phyloP scores from a whole-genome alignment of 495 filamentous ascomycete species.

The Oleoguttula mirabilis region DNA sequence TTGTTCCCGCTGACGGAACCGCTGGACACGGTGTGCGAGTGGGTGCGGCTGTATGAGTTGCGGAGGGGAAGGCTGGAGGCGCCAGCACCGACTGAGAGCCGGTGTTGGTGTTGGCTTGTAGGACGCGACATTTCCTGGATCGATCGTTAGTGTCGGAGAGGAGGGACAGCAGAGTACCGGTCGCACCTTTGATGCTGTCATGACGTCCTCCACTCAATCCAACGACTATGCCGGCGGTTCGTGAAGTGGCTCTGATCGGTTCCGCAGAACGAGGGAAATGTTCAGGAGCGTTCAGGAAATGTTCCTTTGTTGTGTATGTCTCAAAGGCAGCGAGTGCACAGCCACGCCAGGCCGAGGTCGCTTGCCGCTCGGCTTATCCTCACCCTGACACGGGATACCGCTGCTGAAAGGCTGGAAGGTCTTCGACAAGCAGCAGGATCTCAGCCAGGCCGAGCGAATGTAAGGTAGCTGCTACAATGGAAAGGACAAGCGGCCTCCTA shows the following conservation, averaged over 20 bases:
- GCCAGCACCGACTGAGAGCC: slow-evolving; percentile 28
- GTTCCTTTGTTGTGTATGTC: slow-evolving; percentile 4
- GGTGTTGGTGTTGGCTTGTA: slow-evolving; percentile 34
- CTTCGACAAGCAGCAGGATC: too few relatives aligned
- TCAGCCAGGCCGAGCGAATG: too few relatives aligned
- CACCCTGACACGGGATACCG: too few relatives aligned
- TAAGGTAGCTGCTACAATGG: too few relatives aligned
- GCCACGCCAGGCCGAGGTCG: slow-evolving; percentile 5
- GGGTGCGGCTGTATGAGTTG: slow-evolving; percentile 55
- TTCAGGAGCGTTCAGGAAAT: too few relatives aligned
- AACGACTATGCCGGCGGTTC: not conserved
- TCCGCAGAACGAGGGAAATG: too few relatives aligned
- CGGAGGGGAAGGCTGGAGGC: slow-evolving; percentile 26
- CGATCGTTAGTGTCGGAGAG: not conserved
- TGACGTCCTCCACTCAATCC: not conserved
- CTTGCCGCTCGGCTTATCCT: too few relatives aligned
- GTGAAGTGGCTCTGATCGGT: too few relatives aligned
- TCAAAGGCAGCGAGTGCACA: slow-evolving; percentile 4
- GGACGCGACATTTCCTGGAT: slow-evolving; percentile 25
- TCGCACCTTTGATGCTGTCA: slow-evolving; percentile 1
- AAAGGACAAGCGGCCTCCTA: too few relatives aligned
- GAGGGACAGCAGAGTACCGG: not conserved
- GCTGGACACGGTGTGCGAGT: slow-evolving; percentile 70
- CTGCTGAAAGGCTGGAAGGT: too few relatives aligned
- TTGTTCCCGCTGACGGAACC: slow-evolving; percentile 59